phyloP scores from a whole-genome alignment of 768 basidiomycete genomes.

The Lentinula edodes region DNA sequence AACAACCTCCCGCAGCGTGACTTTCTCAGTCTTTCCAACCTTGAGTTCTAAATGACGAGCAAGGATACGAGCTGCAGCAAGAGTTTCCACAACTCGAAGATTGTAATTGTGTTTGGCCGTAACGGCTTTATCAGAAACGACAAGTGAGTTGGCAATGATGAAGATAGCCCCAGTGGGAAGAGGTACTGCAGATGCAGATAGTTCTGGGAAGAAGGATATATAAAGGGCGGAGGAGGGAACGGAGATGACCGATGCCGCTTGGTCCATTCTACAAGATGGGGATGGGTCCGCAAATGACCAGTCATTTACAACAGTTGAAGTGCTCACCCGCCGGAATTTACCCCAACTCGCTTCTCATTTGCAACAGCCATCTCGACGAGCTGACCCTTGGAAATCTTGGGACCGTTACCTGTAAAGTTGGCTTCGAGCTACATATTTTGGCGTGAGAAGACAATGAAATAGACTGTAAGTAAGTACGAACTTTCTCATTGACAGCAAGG shows the following conservation, averaged over 20 bases:
- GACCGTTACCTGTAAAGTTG: slow-evolving; percentile 9
- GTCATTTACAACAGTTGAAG: not conserved
- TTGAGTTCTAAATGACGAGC: slow-evolving; percentile 50
- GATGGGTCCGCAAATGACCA: not conserved
- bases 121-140: slow-evolving; percentile 74
- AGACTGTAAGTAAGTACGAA: slow-evolving; percentile 14
- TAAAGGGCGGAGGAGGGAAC: slow-evolving; percentile 66
- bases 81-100: slow-evolving; percentile 86
- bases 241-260: slow-evolving; percentile 83
- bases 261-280: slow-evolving; percentile 64
- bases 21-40: slow-evolving; percentile 38
- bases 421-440: slow-evolving; percentile 16
- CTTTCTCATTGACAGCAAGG: slow-evolving; percentile 70
- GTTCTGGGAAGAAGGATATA: slow-evolving; percentile 75
- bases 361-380: slow-evolving; percentile 78
- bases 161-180: slow-evolving; percentile 56
- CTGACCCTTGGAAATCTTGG: slow-evolving; percentile 52
- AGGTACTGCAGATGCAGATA: slow-evolving; percentile 60
- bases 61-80: slow-evolving; percentile 73
- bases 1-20: slow-evolving; percentile 66
- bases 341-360: slow-evolving; percentile 83
- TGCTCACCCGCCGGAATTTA: slow-evolving; percentile 73
- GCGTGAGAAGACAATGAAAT: not conserved
- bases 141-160: slow-evolving; percentile 80
- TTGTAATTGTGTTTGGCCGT: slow-evolving; percentile 80